Percentiles rank a stretch among this genome's conserved stretches.
Evolutionary conservation across 2,329 filamentous ascomycete genomes (phyloP).

Genomic region (Trichoderma pleuroti): DNA sequence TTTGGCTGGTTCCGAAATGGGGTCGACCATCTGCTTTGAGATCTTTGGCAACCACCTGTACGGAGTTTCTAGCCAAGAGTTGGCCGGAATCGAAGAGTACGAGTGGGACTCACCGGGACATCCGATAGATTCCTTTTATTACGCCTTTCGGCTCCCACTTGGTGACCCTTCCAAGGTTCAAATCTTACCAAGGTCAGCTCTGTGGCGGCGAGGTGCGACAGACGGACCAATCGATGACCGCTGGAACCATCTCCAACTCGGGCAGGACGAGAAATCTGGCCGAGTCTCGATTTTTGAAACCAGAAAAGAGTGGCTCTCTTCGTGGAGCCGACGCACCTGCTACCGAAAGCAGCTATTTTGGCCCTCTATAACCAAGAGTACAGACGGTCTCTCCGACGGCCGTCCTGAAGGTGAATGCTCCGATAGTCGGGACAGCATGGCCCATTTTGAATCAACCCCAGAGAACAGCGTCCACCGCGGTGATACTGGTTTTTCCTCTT

Average conservation of each 20-base stretch:
- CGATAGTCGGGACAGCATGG: conserved; percentile 35
- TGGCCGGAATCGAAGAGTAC: conserved; percentile 58
- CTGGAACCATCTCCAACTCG: conserved; percentile 65
- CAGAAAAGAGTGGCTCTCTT: conserved; percentile 63
- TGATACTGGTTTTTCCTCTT: conserved; percentile 39
- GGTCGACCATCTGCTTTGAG: conserved; percentile 67
- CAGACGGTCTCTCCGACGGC: not conserved
- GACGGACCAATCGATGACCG: conserved; percentile 72
- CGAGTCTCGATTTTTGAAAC: conserved; percentile 62
- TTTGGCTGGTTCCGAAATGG: conserved; percentile 62
- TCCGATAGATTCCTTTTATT: conserved; percentile 59
- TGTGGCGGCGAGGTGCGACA: conserved; percentile 61
- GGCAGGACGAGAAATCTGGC: conserved; percentile 56
- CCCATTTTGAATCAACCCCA: conserved; percentile 16
- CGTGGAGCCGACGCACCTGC: conserved; percentile 60
- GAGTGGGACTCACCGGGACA: conserved; percentile 49
- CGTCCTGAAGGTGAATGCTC: not conserved
- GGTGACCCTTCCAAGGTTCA: conserved; percentile 39
- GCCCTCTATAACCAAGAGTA: conserved; percentile 16
- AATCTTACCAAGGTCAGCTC: conserved; percentile 38
- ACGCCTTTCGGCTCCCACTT: conserved; percentile 61
- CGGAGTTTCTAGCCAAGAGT: conserved; percentile 63
- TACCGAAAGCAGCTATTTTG: conserved; percentile 58
- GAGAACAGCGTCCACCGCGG: conserved; percentile 42
- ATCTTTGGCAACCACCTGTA: conserved; percentile 65